phyloP scores from a whole-genome alignment of 1,139 yeast species.

The Pichia sp. region DNA sequence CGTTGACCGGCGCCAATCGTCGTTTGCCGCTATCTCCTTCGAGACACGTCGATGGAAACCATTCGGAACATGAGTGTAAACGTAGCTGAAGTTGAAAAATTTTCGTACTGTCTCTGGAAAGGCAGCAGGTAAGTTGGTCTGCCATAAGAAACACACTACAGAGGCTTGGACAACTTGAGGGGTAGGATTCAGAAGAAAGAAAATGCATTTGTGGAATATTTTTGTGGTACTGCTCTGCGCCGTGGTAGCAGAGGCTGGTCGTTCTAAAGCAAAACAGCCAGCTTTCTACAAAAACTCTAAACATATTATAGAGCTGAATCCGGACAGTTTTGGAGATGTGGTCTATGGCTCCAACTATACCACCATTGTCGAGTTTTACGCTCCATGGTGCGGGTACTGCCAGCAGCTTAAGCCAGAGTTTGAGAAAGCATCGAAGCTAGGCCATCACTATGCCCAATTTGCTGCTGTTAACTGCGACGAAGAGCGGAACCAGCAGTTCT shows the following conservation, averaged over 20 bases:
- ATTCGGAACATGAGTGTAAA: neutral
- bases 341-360: slow-evolving; percentile 71
- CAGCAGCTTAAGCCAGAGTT: slow-evolving; percentile 54
- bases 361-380: slow-evolving; percentile 84
- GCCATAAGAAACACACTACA: too few species aligned
- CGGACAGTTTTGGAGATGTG: slow-evolving; percentile 54
- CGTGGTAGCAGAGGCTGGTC: slow-evolving; percentile 2
- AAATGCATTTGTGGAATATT: neutral
- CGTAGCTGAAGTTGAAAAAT: neutral
- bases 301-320: slow-evolving; percentile 27
- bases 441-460: slow-evolving; percentile 62
- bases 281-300: slow-evolving; percentile 25
- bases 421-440: slow-evolving; percentile 57
- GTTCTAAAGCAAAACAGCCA: slow-evolving; percentile 7
- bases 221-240: slow-evolving; percentile 2
- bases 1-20: slow-evolving; percentile 4
- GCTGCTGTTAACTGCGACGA: slow-evolving; percentile 88
- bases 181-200: neutral
- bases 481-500: slow-evolving; percentile 59
- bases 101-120: neutral
- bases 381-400: slow-evolving; percentile 96
- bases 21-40: neutral
- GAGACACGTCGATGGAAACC: neutral
- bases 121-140: neutral
- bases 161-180: too few species aligned